Evolutionary conservation across 2,329 filamentous ascomycete species (phyloP), one percentile per base, ranked within the genome.

Genomic region (Coleophoma cylindrospora): DNA sequence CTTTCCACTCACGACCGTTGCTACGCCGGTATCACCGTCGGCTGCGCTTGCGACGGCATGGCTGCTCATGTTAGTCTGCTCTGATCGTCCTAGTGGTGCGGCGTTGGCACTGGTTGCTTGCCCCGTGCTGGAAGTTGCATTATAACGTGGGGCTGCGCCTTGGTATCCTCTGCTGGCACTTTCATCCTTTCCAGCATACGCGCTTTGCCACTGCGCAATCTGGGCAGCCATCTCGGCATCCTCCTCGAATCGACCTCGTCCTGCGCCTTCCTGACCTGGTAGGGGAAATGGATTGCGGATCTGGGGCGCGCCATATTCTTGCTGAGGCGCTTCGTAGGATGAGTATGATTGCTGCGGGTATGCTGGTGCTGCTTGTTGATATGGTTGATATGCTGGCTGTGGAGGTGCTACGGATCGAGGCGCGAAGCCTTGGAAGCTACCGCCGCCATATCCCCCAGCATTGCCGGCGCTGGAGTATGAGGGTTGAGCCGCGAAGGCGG

Each of bases 161-260:
- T 61, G 61, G 22, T 63, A 64, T 4, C 62, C 61, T 44, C 47
- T 51, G 13, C 48, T 38, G 59, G 63, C 55, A 54, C 63, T 66
- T 34, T 66, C 64, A 11, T 76, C 73, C 59, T 80, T 84, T 45
- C 76, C 78, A 55, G 83, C 80, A 68, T 96, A 96, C 22, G 91
- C 89, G 68, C 87, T 92, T 69, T 95, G 91, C 90, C 92, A 96
- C 68, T 95, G 89, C 45, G 91, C 91, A 54, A 96, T 91, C 68
- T 95, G 89, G 32, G 89, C 90, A 51, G 94, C 90, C 74, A 89
- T 86, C 59, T 96, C 90, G 3, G 89, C 83, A 61, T 96, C 79
- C 64, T 76, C 81, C 56, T 76, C 74, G 56, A 66, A 70, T 53
- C 59, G 61, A 50, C 61, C 66, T 61, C 62, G 54, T 46, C 63